These are phyloP conservation scores for Populus euphratica DNA, from an alignment of 345 rosid species.

Conservation along the genomic window DNA sequence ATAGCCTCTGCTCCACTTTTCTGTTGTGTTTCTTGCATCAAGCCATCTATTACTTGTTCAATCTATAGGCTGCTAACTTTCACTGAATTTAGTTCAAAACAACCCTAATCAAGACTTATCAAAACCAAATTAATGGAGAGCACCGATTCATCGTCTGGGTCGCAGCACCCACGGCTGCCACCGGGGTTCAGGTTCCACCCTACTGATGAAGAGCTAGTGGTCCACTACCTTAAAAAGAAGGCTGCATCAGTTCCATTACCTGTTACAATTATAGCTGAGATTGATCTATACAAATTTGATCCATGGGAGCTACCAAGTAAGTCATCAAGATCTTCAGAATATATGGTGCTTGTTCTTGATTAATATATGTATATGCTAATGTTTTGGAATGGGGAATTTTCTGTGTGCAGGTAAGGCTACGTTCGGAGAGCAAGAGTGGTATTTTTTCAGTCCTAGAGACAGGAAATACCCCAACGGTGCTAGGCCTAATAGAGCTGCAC, in stretches of 20 bases:
- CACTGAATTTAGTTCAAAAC: background rate
- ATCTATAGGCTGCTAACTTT: background rate
- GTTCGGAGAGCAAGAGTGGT: slow-evolving; percentile 98
- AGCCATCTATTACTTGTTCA: background rate
- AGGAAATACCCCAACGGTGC: slow-evolving; percentile 96
- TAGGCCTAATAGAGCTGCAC: slow-evolving; percentile 91
- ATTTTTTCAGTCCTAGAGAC: slow-evolving; percentile 91
- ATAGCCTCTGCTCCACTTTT: background rate
- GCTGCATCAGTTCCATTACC: slow-evolving; percentile 71
- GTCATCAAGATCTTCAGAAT: background rate
- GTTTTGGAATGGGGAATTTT: background rate
- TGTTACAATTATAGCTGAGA: slow-evolving; percentile 78
- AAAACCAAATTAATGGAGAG: slow-evolving; percentile 52
- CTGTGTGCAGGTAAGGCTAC: slow-evolving; percentile 59
- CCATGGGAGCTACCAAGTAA: slow-evolving; percentile 98
- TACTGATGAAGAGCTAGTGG: slow-evolving; percentile 93
- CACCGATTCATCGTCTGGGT: slow-evolving; percentile 63
- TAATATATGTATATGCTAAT: background rate
- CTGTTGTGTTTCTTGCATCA: background rate
- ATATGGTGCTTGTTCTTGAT: background rate
- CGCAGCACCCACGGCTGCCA: slow-evolving; percentile 77
- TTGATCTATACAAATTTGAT: slow-evolving; percentile 89
- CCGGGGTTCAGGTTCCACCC: slow-evolving; percentile 99
- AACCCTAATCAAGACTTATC: background rate
- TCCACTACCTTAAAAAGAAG: slow-evolving; percentile 88